Evolutionary conservation across 2,329 filamentous ascomycete genomes (phyloP).

Genomic region (Fusarium hainanense): DNA sequence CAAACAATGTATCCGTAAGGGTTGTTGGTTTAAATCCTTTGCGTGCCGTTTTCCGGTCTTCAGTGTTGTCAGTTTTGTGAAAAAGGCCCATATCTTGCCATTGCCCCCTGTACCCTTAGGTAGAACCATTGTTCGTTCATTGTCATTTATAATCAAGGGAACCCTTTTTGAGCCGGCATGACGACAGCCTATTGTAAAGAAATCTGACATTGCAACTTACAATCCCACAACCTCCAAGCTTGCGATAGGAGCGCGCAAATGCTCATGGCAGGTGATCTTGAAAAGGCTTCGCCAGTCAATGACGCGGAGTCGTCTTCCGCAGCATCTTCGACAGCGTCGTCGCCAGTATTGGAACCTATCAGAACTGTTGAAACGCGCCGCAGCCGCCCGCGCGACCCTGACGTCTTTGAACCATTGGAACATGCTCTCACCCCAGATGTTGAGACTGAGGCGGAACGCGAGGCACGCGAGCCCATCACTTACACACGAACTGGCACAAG

Average conservation of each 20-base stretch:
- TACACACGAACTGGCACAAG: constrained; percentile 57
- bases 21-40: constrained; percentile 15
- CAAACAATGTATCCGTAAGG: constrained; percentile 4
- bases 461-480: constrained; percentile 58
- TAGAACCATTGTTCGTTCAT: background rate
- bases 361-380: constrained; percentile 40
- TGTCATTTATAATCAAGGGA: background rate
- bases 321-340: constrained; percentile 28
- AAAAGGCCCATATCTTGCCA: background rate
- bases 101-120: background rate
- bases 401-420: constrained; percentile 52
- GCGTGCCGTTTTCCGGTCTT: constrained; percentile 20
- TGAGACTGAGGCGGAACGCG: constrained; percentile 54
- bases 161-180: constrained; percentile 4
- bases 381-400: constrained; percentile 40
- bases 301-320: constrained; percentile 26
- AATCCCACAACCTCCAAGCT: background rate
- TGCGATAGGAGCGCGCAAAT: background rate
- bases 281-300: constrained; percentile 32
- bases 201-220: constrained; percentile 13
- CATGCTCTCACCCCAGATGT: constrained; percentile 52
- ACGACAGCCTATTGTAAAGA: constrained; percentile 22
- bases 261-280: constrained; percentile 39
- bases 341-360: constrained; percentile 44
- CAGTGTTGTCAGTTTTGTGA: background rate